phyloP scores from a whole-genome alignment of 805 yeast genomes.

The Candida awuae region DNA sequence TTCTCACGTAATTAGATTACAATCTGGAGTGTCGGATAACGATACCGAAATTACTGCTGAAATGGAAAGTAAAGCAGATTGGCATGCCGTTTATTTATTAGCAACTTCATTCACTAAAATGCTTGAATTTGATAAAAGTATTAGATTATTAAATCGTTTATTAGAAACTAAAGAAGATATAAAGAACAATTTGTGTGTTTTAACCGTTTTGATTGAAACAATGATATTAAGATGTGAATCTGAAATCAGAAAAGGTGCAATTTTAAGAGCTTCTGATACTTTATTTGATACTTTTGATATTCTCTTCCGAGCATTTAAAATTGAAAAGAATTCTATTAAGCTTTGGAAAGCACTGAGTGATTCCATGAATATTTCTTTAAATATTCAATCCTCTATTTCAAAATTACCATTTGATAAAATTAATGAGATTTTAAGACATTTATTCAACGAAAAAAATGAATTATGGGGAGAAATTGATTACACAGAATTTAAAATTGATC shows the following conservation, averaged over 20 bases:
- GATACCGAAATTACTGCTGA: conserved; percentile 9
- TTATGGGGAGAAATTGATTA: conserved; percentile 3
- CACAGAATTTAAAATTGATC: conserved; percentile 1
- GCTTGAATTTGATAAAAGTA: conserved; percentile 59
- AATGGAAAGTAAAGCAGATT: conserved; percentile 26
- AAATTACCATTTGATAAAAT: conserved; percentile 38
- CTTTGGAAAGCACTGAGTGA: conserved; percentile 65
- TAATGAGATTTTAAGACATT: conserved; percentile 24
- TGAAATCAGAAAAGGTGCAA: conserved; percentile 51
- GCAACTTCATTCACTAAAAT: conserved; percentile 58
- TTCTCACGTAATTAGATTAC: conserved; percentile 48
- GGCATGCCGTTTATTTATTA: conserved; percentile 59
- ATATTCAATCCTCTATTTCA: conserved; percentile 45
- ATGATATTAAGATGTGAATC: conserved; percentile 45
- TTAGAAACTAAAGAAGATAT: conserved; percentile 17
- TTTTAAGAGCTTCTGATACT: conserved; percentile 54
- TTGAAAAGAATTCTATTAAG: conserved; percentile 35
- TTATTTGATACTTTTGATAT: conserved; percentile 32
- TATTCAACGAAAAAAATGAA: conserved; percentile 1
- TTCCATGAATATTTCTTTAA: conserved; percentile 44
- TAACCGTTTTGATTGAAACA: conserved; percentile 50
- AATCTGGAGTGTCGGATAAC: conserved; percentile 26
- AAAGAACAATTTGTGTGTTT: conserved; percentile 38
- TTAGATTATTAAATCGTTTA: conserved; percentile 38
- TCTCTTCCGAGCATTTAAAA: conserved; percentile 14